These are phyloP conservation scores for Termitomyces sp. DNA, from an alignment of 768 basidiomycete species.

Conservation along the genomic window DNA sequence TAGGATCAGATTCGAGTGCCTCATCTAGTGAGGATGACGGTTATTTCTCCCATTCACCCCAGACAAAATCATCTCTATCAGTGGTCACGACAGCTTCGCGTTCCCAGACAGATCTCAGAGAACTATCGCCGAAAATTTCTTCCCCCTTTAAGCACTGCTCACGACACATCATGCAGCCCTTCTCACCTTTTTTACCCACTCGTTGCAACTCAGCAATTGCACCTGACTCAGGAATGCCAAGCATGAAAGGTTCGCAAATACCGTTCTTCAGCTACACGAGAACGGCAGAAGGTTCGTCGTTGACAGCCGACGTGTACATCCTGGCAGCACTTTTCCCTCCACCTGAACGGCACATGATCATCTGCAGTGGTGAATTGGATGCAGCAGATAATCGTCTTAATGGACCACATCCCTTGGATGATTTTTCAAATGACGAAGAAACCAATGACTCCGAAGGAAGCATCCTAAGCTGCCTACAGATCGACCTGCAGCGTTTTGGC, in stretches of 20 bases:
- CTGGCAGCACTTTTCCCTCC: slow-evolving; percentile 67
- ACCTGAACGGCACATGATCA: slow-evolving; percentile 68
- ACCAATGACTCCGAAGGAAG: slow-evolving; percentile 27
- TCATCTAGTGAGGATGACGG: slow-evolving; percentile 44
- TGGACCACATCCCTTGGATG: slow-evolving; percentile 27
- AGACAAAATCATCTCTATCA: slow-evolving; percentile 27
- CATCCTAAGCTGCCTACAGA: slow-evolving; percentile 62
- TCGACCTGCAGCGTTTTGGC: slow-evolving; percentile 68
- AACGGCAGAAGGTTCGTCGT: slow-evolving; percentile 68
- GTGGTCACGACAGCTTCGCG: slow-evolving; percentile 32
- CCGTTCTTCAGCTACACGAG: slow-evolving; percentile 80
- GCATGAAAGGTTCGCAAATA: slow-evolving; percentile 22
- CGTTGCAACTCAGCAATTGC: neutral
- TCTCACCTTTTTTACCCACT: slow-evolving; percentile 23
- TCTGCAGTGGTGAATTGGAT: slow-evolving; percentile 66
- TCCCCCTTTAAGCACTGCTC: slow-evolving; percentile 27
- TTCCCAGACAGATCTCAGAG: slow-evolving; percentile 37
- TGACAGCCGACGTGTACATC: slow-evolving; percentile 64
- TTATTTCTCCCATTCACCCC: slow-evolving; percentile 57
- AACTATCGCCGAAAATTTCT: slow-evolving; percentile 16
- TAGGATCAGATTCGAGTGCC: slow-evolving; percentile 16
- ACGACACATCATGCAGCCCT: slow-evolving; percentile 29
- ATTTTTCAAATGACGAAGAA: slow-evolving; percentile 20
- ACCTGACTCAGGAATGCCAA: slow-evolving; percentile 4
- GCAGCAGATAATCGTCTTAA: slow-evolving; percentile 37